Base-by-base conservation (phyloP, 2,329 filamentous ascomycete genomes). In the Fusarium cyanostomum region DNA sequence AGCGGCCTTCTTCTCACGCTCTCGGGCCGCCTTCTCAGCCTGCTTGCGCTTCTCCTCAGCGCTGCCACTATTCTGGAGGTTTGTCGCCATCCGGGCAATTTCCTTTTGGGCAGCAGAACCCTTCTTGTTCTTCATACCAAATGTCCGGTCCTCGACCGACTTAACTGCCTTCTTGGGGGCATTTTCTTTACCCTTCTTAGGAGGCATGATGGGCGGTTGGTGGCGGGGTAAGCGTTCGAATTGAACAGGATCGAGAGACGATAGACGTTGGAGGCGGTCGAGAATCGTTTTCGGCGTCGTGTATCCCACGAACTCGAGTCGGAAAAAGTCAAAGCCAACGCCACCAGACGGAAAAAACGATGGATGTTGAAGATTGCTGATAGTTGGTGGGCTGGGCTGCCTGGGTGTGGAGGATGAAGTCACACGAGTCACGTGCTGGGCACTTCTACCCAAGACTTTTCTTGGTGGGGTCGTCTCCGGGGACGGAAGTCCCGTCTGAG, bases 61-160 rank as follows among this genome's bases (percentile, higher is more conserved):
- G n/a, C 85, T 90, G 61, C 92, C 92, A 70, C 90, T 89, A 54
- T 86, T 84, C 68, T 90, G 88, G 49, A 89, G 85, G 71, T 93
- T 90, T 42, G 89, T 85, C 68, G 89, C 81, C 76, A 99, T 86
- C 72, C 93, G 91, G 57, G 91, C 89, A 75, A 99, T 98, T 70
- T 94, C 88, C 79, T 89, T 96, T 80, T 98, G 92, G 52, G 93
- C 94, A 49, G 87, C 89, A 55, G 88, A 90, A 69, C 95, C 95
- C 84, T 97, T 99, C 84, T 99, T 99, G 76, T 99, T 99, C 82
- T 99, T 99, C 95, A 99, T 98, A 72, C 95, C 95, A 84, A 99
- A 99, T 44, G 95, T 97, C 82, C 94, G 95, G 83, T 99, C 95
- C 64, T 95, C 92, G 64, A 93, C 91, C 39, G 83, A 73, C 80